Evolutionary conservation across 169 alveolate genomes (phyloP).

Genomic region (Eimeria nieschulzi): DNA sequence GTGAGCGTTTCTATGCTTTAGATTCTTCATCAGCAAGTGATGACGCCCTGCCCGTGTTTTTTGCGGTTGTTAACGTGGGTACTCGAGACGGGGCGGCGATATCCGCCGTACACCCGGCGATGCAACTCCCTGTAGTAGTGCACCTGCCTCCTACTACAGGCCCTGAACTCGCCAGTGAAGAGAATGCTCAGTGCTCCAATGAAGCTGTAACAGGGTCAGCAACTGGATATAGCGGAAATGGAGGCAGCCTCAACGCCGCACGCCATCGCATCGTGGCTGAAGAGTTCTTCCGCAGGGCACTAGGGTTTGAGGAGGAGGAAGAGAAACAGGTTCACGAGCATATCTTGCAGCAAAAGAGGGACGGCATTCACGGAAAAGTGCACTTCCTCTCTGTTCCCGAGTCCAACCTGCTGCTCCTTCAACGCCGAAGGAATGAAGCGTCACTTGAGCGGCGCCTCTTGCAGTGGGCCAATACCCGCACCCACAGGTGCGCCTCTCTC

Average conservation of each 20-base stretch:
- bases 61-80: conserved; percentile 46
- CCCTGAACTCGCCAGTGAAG: conserved; percentile 3
- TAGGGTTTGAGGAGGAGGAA: conserved; percentile 6
- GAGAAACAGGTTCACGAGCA: not conserved
- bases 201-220: not conserved
- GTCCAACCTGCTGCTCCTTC: conserved; percentile 25
- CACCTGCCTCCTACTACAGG: conserved; percentile 39
- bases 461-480: conserved; percentile 51
- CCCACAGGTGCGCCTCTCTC: conserved; percentile 6
- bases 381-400: conserved; percentile 27
- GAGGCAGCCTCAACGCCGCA: conserved; percentile 11
- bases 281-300: conserved; percentile 36
- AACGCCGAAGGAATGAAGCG: conserved; percentile 51
- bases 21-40: conserved; percentile 44
- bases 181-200: not conserved
- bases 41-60: conserved; percentile 26
- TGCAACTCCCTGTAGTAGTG: conserved; percentile 44
- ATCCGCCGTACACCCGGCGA: conserved; percentile 57
- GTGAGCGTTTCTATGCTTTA: conserved; percentile 3
- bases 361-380: conserved; percentile 26
- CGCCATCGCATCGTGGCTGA: conserved; percentile 8
- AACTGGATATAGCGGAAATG: not conserved
- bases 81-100: conserved; percentile 59
- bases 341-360: conserved; percentile 2
- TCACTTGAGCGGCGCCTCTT: conserved; percentile 46